A percentile compares a stretch with the other conserved stretches of the same genome.
These are phyloP conservation scores for Naumovozyma dairenensis DNA, from an alignment of 805 yeast species.

Conservation along the genomic window DNA sequence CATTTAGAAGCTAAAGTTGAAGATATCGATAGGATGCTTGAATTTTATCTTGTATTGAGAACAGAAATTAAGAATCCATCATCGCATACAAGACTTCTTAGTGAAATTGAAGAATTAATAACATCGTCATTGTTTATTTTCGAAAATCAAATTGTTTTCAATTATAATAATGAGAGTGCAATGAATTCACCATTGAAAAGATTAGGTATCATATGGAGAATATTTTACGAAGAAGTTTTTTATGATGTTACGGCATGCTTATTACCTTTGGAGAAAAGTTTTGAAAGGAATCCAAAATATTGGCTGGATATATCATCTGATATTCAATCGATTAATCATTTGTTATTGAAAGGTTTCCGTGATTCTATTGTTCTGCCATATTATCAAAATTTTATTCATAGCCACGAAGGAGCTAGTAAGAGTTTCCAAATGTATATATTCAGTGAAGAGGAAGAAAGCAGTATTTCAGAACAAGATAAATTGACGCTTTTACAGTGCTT, in stretches of 20 bases:
- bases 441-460: slow-evolving; percentile 32
- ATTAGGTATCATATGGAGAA: slow-evolving; percentile 43
- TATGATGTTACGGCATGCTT: slow-evolving; percentile 54
- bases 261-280: slow-evolving; percentile 39
- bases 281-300: slow-evolving; percentile 15
- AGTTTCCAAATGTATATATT: slow-evolving; percentile 27
- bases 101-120: slow-evolving; percentile 25
- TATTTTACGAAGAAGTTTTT: slow-evolving; percentile 44
- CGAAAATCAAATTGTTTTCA: slow-evolving; percentile 30
- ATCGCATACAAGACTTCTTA: slow-evolving; percentile 16
- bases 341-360: slow-evolving; percentile 39
- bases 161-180: slow-evolving; percentile 24
- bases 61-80: slow-evolving; percentile 21
- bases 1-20: slow-evolving; percentile 27
- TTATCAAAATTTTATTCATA: slow-evolving; percentile 34
- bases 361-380: slow-evolving; percentile 45
- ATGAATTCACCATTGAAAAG: slow-evolving; percentile 30
- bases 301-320: slow-evolving; percentile 22
- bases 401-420: slow-evolving; percentile 26
- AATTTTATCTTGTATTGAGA: slow-evolving; percentile 21
- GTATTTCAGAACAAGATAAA: slow-evolving; percentile 34
- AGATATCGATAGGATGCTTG: slow-evolving; percentile 18
- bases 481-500: slow-evolving; percentile 49
- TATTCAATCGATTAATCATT: slow-evolving; percentile 30
- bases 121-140: slow-evolving; percentile 30